These are phyloP conservation scores for Effrenium voratum DNA, from an alignment of 73 alveolate species.

Conservation along the genomic window DNA sequence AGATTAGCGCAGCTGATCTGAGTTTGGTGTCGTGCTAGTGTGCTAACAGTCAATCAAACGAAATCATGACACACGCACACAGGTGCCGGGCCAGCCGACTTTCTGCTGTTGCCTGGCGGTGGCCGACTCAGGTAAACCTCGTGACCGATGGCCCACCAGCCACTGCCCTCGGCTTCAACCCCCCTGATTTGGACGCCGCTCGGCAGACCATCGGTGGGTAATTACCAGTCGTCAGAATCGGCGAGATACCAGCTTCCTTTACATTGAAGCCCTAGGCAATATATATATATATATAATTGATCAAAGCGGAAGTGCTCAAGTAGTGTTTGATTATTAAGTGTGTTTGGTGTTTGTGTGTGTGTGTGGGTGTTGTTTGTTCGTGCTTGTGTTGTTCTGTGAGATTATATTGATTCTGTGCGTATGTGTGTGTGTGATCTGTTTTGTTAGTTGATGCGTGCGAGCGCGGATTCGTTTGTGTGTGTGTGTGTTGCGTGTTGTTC, in stretches of 20 bases:
- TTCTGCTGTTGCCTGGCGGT: neutral
- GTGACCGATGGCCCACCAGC: constrained; percentile 99
- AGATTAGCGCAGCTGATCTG: neutral
- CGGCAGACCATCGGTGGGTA: neutral
- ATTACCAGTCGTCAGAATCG: neutral
- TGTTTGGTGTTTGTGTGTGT: neutral
- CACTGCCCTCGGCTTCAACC: constrained; percentile 99
- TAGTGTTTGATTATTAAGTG: neutral
- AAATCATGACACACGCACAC: too few relatives aligned
- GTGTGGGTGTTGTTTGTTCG: neutral
- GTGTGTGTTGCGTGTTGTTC: too few relatives aligned
- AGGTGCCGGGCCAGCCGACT: too few relatives aligned
- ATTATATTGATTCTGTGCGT: too few relatives aligned
- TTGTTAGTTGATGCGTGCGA: too few relatives aligned
- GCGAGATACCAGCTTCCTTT: neutral
- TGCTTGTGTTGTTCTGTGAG: too few relatives aligned
- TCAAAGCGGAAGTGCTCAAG: neutral
- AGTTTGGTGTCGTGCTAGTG: neutral
- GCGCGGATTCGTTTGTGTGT: too few relatives aligned
- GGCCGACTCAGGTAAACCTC: constrained; percentile 16
- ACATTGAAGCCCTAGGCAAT: neutral
- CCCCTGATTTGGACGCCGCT: constrained; percentile 98
- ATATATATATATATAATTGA: too few relatives aligned
- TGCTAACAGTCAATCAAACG: too few relatives aligned
- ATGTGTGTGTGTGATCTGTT: too few relatives aligned